Base-by-base conservation (phyloP, 2,329 filamentous ascomycete genomes). In the Aspergillus sp. region DNA sequence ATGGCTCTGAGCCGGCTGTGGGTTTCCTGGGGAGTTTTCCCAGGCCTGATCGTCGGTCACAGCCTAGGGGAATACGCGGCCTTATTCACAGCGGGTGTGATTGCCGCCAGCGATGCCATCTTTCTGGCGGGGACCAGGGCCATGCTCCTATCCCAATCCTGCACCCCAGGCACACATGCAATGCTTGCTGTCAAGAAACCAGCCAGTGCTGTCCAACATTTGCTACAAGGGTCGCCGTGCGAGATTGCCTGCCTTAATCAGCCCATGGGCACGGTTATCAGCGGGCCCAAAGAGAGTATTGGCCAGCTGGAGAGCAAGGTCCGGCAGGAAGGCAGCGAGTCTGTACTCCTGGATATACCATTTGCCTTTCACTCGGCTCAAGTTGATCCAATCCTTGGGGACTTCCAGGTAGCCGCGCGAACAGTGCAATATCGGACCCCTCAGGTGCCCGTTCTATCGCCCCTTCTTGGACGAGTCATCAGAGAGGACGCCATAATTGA, bases 401-500 rank as follows among this genome's bases (percentile, higher is more conserved):
- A 67, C 2, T 74, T 78, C 34, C 68, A 72, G 20, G 60, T 66
- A 4, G 54, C 69, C 25, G 67, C 74, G 2, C 67, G 68, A 31
- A 64, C 69, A 3, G 60, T 76, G 10, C 69, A 60, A 5, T 77
- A 74, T 66, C 65, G 71, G 40, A 60, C 67, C 31, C 75, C 75
- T 2, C 55, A 64, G 3, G 62, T 75, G 16, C 76, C 77, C 0
- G 67, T 78, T 21, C 70, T 78, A n/a, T 79, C 76, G 1, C 70
- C 77, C 11, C 66, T 79, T 1, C 65, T 78, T 11, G 71, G 71
- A 5, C 66, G 75, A 40, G 71, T 76, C 3, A 60, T 80, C 51
- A 52, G 49, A 82, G 89, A 57, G 88, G 88, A 14, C 75, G 81
- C 64, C 76, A 90, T 14, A 76, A 52, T 50, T 23, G 56, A 56